Evolutionary conservation across 192 early-diverging fungal species (phyloP).

Genomic region (Coemansia sp.): DNA sequence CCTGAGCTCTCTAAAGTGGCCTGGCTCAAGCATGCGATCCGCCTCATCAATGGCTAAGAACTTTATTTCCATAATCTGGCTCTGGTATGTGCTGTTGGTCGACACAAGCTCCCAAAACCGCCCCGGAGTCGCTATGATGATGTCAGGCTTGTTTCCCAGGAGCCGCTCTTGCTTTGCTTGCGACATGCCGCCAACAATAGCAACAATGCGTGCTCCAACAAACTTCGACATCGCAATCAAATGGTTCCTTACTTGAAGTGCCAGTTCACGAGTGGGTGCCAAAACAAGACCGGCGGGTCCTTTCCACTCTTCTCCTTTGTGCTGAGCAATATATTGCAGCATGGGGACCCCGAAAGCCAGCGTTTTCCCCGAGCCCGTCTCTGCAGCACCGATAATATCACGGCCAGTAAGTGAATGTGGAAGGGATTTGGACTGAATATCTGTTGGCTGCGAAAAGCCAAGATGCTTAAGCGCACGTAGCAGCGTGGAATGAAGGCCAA

Average conservation of each 20-base stretch:
- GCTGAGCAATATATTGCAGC: constrained; percentile 63
- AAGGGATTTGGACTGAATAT: constrained; percentile 82
- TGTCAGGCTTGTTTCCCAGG: constrained; percentile 63
- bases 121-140: constrained; percentile 82
- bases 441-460: constrained; percentile 76
- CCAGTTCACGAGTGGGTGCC: constrained; percentile 93
- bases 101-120: constrained; percentile 68
- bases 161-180: constrained; percentile 85
- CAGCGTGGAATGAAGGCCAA: constrained; percentile 60
- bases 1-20: constrained; percentile 73
- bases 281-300: constrained; percentile 68
- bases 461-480: constrained; percentile 69
- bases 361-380: constrained; percentile 96
- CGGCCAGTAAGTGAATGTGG: constrained; percentile 67
- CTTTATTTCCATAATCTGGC: constrained; percentile 58
- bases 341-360: constrained; percentile 95
- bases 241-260: constrained; percentile 90
- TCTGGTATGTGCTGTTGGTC: constrained; percentile 60
- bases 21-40: constrained; percentile 79
- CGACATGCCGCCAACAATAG: constrained; percentile 94
- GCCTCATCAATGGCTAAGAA: constrained; percentile 85
- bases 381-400: constrained; percentile 91
- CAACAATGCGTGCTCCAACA: constrained; percentile 58
- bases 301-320: constrained; percentile 33
- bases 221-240: constrained; percentile 59